Conservation (phyloP, 805 yeast species). For the Torulaspora gathmanii region DNA sequence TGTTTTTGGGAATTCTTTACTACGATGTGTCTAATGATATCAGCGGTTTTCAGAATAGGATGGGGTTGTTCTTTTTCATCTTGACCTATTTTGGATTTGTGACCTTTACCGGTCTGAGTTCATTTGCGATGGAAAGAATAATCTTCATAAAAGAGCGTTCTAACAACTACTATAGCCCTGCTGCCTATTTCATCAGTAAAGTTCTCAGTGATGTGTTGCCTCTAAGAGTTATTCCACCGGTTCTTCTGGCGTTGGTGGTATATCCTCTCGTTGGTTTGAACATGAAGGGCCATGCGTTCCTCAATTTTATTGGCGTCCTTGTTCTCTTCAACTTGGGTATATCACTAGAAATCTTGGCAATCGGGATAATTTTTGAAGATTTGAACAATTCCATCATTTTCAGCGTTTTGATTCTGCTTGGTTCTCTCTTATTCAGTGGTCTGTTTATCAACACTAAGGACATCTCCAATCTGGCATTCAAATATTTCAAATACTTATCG, state of each 20-base stretch:
- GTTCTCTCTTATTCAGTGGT: conserved; percentile 89
- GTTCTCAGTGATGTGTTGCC: conserved; percentile 91
- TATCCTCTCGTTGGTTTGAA: conserved; percentile 90
- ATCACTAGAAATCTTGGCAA: conserved; percentile 75
- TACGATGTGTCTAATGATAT: conserved; percentile 82
- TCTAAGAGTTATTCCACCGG: conserved; percentile 86
- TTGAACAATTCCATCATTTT: conserved; percentile 88
- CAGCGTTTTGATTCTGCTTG: conserved; percentile 77
- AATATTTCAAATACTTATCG: conserved; percentile 77
- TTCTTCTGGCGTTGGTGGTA: conserved; percentile 68
- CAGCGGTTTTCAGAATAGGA: conserved; percentile 92
- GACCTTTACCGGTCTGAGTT: conserved; percentile 83
- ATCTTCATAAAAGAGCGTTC: conserved; percentile 91
- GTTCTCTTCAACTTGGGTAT: conserved; percentile 83
- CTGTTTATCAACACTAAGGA: conserved; percentile 81
- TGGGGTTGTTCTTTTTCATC: conserved; percentile 88
- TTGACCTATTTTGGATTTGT: conserved; percentile 92
- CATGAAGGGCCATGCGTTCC: conserved; percentile 67
- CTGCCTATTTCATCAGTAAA: conserved; percentile 80
- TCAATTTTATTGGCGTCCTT: conserved; percentile 62
- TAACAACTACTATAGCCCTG: conserved; percentile 86
- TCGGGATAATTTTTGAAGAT: conserved; percentile 83
- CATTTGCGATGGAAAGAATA: conserved; percentile 82
- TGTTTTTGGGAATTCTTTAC: conserved; percentile 81
- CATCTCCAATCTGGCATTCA: conserved; percentile 49